Evolutionary conservation across 2,329 filamentous ascomycete species (phyloP).

Genomic region (Bisporella sp.): DNA sequence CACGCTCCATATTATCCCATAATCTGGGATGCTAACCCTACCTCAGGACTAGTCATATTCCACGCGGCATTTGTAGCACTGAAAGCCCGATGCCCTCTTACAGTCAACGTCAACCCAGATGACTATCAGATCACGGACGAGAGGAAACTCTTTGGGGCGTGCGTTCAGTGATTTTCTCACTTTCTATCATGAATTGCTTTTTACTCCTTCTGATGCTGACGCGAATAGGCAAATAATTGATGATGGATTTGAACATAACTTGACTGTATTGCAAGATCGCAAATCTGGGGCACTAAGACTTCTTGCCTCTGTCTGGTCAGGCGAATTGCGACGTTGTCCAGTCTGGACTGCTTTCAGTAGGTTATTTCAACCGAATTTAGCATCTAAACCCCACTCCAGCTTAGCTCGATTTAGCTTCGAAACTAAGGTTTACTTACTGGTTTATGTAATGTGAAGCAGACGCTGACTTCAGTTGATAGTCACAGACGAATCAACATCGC

Average conservation of each 20-base stretch:
- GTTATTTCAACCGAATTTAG: conserved; percentile 13
- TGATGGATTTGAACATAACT: conserved; percentile 44
- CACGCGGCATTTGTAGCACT: conserved; percentile 51
- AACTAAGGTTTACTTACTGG: neutral
- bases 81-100: conserved; percentile 43
- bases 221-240: conserved; percentile 45
- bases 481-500: conserved; percentile 41
- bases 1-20: neutral
- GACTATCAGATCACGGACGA: conserved; percentile 44
- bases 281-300: conserved; percentile 43
- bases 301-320: conserved; percentile 49
- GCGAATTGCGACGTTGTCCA: conserved; percentile 45
- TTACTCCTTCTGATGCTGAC: neutral
- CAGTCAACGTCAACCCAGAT: conserved; percentile 34
- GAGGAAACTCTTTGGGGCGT: conserved; percentile 49
- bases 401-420: neutral
- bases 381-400: neutral
- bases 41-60: conserved; percentile 50
- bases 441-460: neutral
- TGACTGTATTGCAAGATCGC: conserved; percentile 47
- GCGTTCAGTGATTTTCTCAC: conserved; percentile 19
- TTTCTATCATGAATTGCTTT: neutral
- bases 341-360: conserved; percentile 59
- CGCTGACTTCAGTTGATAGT: conserved; percentile 31
- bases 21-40: neutral